Conservation (phyloP, 2,329 filamentous ascomycete genomes). For the Scorias spongiosa region DNA sequence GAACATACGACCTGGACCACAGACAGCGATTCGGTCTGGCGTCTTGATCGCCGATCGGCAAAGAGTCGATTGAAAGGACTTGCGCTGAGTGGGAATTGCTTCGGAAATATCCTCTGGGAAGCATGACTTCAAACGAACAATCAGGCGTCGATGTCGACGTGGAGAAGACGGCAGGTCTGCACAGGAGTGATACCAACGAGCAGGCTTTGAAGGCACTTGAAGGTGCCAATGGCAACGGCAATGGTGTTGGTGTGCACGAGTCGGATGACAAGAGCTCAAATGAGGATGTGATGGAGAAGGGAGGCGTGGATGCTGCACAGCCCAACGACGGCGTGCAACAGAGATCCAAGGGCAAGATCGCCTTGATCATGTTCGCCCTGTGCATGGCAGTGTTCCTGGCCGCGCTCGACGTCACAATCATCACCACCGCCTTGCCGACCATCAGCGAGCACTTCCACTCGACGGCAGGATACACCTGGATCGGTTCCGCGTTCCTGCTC, state of each 20-base stretch:
- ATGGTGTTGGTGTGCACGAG: background rate
- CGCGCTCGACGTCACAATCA: conserved; percentile 47
- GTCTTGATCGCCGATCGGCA: no score
- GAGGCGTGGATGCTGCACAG: background rate
- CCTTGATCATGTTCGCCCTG: conserved; percentile 35
- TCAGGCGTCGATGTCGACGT: background rate
- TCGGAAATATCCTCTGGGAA: no score
- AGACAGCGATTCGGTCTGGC: no score
- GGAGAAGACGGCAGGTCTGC: background rate
- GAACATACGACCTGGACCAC: no score
- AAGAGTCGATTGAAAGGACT: no score
- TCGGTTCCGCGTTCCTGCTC: conserved; percentile 37
- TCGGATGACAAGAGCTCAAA: background rate
- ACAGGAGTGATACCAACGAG: background rate
- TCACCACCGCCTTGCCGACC: conserved; percentile 46
- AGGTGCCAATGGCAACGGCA: background rate
- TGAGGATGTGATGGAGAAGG: background rate
- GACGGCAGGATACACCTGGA: conserved; percentile 36
- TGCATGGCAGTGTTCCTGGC: conserved; percentile 42
- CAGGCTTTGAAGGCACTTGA: background rate
- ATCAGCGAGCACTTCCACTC: conserved; percentile 40
- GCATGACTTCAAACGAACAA: no score
- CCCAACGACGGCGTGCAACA: background rate
- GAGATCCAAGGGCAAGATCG: conserved; percentile 25
- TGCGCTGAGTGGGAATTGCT: no score